These are phyloP conservation scores for Trypanosoma mega DNA, from an alignment of 208 protist genomes.

Conservation along the genomic window DNA sequence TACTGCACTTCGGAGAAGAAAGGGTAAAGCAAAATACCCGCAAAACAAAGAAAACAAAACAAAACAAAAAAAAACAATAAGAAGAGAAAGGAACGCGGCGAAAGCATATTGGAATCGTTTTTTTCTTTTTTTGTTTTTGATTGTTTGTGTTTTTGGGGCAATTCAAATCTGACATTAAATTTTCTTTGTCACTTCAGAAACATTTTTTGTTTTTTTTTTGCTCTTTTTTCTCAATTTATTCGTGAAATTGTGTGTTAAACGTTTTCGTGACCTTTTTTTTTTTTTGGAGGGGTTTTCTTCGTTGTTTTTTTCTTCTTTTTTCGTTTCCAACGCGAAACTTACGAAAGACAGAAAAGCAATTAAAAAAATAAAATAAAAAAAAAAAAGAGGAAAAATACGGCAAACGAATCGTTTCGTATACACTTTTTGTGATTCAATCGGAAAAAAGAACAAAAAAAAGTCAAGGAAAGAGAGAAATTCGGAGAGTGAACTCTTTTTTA, in stretches of 20 bases:
- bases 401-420: no score
- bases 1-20: no score
- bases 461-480: neutral
- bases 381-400: constrained; percentile 10
- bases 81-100: no score
- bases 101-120: neutral
- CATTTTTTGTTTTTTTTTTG: constrained; percentile 10
- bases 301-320: constrained; percentile 11
- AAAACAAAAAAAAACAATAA: neutral
- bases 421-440: neutral
- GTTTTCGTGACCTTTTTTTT: neutral
- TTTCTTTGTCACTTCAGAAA: no score
- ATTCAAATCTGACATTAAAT: no score
- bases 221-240: constrained; percentile 19
- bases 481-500: neutral
- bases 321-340: neutral
- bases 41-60: neutral
- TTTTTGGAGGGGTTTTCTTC: neutral
- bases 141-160: no score
- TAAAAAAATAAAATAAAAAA: constrained; percentile 27
- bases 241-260: neutral
- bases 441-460: neutral
- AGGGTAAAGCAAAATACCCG: neutral
- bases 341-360: constrained; percentile 13
- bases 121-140: constrained; percentile 16